Base-by-base conservation (phyloP, 345 rosid genomes). In the Citrus unshiu region DNA sequence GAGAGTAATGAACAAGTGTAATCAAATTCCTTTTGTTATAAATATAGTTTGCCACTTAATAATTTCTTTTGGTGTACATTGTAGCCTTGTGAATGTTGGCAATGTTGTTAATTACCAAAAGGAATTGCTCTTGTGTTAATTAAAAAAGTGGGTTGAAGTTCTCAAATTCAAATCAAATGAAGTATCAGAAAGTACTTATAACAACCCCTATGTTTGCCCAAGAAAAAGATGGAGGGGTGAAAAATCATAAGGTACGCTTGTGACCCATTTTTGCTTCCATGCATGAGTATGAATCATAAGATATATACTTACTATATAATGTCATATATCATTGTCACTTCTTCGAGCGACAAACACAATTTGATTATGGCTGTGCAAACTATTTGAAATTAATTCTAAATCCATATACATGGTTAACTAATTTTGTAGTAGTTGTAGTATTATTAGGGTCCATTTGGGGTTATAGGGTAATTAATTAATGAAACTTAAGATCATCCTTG, bases 1-100 rank as follows among this genome's bases (percentile, higher is more conserved):
- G 87, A 80, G 46, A 82, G 18, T 75, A 77, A 30, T 76, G 78
- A 76, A 51, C 78, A 64, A 64, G 72, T 49, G 34, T 65, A 75
- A 51, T 51, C 22, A 51, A 57, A 9, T 9, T 57, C n/a, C 22
- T 19, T 7, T 7, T 13, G n/a, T 73, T 73, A 39, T 61, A 75
- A 30, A 54, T 46, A 64, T 56, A 32, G 58, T 21, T 46, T 16
- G 54, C 64, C 75, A 5, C 49, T 63, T 14, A 51, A 12, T 56
- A 22, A 29, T 39, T 46, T 30, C 3, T 30, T 46, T 29, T 27
- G 43, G 29, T 74, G 18, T 13, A 13, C 51, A 46, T 46, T 13
- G 51, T 10, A 46, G 51, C 51, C 51, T 46, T 46, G 1, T 46
- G 3, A 16, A 62, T 4, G 40, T 40, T 75, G 61, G 39, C 70